Percentiles rank a stretch among this genome's conserved stretches.
Evolutionary conservation across 352 stramenopile species (phyloP).

Genomic region (Globisporangium radiosum): DNA sequence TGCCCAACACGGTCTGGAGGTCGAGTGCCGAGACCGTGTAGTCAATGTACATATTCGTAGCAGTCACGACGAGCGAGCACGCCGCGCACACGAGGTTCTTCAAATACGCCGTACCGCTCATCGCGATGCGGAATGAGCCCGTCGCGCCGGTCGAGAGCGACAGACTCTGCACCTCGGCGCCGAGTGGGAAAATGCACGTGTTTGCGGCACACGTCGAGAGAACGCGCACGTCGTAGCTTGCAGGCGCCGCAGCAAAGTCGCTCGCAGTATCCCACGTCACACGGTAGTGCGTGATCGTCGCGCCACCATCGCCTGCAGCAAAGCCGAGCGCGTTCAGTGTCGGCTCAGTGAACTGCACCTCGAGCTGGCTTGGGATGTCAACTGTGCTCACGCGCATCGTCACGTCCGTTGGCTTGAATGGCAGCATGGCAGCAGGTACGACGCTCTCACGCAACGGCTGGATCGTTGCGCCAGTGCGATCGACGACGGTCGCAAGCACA

Average conservation of each 20-base stretch:
- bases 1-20: slow-evolving; percentile 64
- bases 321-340: slow-evolving; percentile 69
- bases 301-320: slow-evolving; percentile 35
- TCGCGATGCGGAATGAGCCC: slow-evolving; percentile 71
- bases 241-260: slow-evolving; percentile 29
- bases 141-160: slow-evolving; percentile 55
- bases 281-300: slow-evolving; percentile 55
- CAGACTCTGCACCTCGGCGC: slow-evolving; percentile 89
- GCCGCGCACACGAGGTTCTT: slow-evolving; percentile 24
- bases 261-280: slow-evolving; percentile 48
- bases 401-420: slow-evolving; percentile 64
- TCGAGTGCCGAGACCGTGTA: slow-evolving; percentile 47
- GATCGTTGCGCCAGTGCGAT: slow-evolving; percentile 13
- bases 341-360: slow-evolving; percentile 67
- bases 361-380: slow-evolving; percentile 71
- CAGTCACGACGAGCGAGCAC: slow-evolving; percentile 36
- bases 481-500: slow-evolving; percentile 40
- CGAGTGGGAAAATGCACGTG: slow-evolving; percentile 85
- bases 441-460: slow-evolving; percentile 25
- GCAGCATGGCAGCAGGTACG: slow-evolving; percentile 36
- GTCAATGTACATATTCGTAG: slow-evolving; percentile 42
- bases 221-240: slow-evolving; percentile 53
- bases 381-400: slow-evolving; percentile 68
- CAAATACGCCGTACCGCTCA: slow-evolving; percentile 29
- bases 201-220: slow-evolving; percentile 27